phyloP scores from a whole-genome alignment of 139 green algal genomes.

The Dunaliella sp. region DNA sequence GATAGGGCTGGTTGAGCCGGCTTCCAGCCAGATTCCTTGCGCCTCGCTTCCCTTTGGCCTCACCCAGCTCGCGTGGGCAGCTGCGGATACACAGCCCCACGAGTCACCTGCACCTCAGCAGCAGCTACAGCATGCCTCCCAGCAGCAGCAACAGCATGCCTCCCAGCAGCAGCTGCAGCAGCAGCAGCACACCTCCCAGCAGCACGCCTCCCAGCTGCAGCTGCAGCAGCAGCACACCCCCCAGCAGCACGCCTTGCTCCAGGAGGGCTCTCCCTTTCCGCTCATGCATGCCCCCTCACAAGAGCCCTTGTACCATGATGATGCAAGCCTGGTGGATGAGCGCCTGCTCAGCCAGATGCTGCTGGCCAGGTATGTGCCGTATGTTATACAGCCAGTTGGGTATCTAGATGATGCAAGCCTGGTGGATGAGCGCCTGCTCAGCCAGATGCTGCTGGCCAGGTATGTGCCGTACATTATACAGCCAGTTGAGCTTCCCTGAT shows the following conservation, averaged over 20 bases:
- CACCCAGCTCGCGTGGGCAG: neutral
- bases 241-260: no score
- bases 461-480: no score
- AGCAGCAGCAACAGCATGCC: slow-evolving; percentile 35
- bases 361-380: neutral
- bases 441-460: neutral
- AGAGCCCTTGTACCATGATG: no score
- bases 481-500: no score
- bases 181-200: neutral
- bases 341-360: neutral
- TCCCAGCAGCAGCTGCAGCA: slow-evolving; percentile 28
- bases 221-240: neutral
- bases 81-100: neutral
- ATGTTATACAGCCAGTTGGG: no score
- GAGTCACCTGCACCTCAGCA: neutral
- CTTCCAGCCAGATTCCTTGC: neutral
- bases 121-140: neutral
- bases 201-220: neutral
- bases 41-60: neutral
- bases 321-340: neutral
- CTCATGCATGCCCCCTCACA: no score
- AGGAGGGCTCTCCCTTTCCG: no score
- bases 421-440: neutral
- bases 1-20: no score
- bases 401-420: neutral